Base-by-base conservation (phyloP, 768 basidiomycete genomes). In the Phanerochaete sordida region DNA sequence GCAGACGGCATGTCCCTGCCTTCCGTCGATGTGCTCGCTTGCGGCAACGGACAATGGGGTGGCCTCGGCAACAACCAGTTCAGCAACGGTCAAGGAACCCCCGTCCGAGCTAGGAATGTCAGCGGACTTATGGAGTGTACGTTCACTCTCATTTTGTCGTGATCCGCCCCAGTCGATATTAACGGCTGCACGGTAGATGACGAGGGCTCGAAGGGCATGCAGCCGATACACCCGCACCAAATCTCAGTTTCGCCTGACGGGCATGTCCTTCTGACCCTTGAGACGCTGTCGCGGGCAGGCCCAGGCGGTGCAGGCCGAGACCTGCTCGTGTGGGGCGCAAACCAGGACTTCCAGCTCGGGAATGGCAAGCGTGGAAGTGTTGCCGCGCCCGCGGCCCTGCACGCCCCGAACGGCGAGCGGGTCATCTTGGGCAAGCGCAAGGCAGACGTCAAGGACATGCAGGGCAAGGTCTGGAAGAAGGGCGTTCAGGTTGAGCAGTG, bases 111-210 rank as follows among this genome's bases (percentile, higher is more conserved):
- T 2, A 93, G 86, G 73, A 85, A 84, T 46, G 79, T 96, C 59
- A 93, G 91, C 67, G 91, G 92, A 12, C 75, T 96, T 26, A 74
- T 81, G n/a, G 93, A 95, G 80, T 96, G 92, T 93, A 68, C 76
- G 90, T 69, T 31, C n/a, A 27, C 8, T 33, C n/a, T 56, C 50
- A n/a, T 51, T 26, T 48, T 15, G 28, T 51, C 50, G 39, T 43
- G 39, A 43, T 43, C 39, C 39, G 39, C 39, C 39, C 4, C 19
- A 9, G 39, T 43, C 39, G 39, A 51, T 33, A 48, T 48, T 24
- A 26, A 48, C 23, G 9, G 24, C 5, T 26, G 24, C 23, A 60
- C 26, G 49, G 56, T 71, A 93, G 92, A 85, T 66, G 84, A 85
- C 71, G 92, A 94, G 60, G 70, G 74, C 24, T 77, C 76, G 13